These are phyloP conservation scores for Arthrobotrys sinensis DNA, from an alignment of 2,329 filamentous ascomycete species.

Conservation along the genomic window DNA sequence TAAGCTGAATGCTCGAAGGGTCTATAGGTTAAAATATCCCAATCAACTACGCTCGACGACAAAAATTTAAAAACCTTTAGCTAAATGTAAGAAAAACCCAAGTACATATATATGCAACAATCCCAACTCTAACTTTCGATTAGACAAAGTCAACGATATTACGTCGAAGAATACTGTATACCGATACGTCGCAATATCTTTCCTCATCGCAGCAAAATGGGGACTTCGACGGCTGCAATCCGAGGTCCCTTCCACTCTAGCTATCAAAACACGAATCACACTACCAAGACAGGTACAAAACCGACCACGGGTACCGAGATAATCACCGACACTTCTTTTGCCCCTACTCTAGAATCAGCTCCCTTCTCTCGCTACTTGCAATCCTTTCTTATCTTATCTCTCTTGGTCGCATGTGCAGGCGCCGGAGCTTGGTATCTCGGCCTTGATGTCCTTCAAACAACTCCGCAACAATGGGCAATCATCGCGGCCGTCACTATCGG, in stretches of 20 bases:
- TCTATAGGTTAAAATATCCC: no score
- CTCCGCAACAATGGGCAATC: constrained; percentile 7
- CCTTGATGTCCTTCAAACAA: constrained; percentile 26
- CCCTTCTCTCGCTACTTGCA: constrained; percentile 17
- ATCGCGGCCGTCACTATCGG: neutral
- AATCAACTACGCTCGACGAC: no score
- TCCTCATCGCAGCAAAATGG: neutral
- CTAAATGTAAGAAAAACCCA: no score
- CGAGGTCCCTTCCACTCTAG: neutral
- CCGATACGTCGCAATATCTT: neutral
- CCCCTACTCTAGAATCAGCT: constrained; percentile 21
- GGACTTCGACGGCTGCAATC: neutral
- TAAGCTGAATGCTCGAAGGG: no score
- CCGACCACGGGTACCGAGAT: constrained; percentile 13
- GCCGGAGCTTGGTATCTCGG: constrained; percentile 11
- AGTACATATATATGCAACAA: no score
- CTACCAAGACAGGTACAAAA: neutral
- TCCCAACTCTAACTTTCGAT: no score
- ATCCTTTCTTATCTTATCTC: constrained; percentile 21
- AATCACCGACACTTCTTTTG: constrained; percentile 19
- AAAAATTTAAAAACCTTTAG: no score
- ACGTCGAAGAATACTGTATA: no score
- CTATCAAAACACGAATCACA: neutral
- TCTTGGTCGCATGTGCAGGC: neutral
- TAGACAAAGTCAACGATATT: no score